Base-by-base conservation (phyloP, 2,329 filamentous ascomycete species). In the Diplodia seriata region DNA sequence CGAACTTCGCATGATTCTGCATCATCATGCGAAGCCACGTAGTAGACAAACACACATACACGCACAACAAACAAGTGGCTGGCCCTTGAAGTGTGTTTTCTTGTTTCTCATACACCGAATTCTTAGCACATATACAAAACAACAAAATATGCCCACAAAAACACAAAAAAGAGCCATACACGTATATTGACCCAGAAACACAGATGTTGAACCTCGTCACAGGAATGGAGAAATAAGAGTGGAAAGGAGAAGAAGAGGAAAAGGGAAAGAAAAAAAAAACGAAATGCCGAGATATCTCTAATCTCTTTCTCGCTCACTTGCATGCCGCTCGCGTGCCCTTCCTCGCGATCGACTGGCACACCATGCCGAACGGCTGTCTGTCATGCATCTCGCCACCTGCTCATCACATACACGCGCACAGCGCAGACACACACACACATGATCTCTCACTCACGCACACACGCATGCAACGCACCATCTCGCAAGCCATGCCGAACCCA, bases 111-210 rank as follows among this genome's bases (percentile, higher is more conserved):
- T 47, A 47, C 43, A 47, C 43, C 20, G 18, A 9, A 47, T 47
- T 47, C 43, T 47, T 47, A 47, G 43, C 43, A 47, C 43, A 47
- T 47, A 47, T 47, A 47, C 43, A 47, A 20, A 47, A 26, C 23
- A 47, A 26, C 23, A 26, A 7, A 47, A 47, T n/a, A 47, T 47
- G 43, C 18, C 23, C 23, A 26, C 23, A 26, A 26, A 26, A 9
- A 47, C 9, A n/a, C n/a, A n/a, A 47, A 47, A 18, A 47, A 47
- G n/a, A 20, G 43, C 40, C 18, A 47, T 47, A 47, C 43, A 47
- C 43, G n/a, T 47, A 47, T 47, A 47, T 47, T 18, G 20, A 47
- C 43, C 43, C 43, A 47, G 43, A 47, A 47, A 47, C 40, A n/a
- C 18, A 20, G 8, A 47, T 11, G 33, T 47, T 20, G n/a, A 47